Conservation (phyloP, 371 early-diverging fungal genomes). For the Entomophthora muscae region DNA sequence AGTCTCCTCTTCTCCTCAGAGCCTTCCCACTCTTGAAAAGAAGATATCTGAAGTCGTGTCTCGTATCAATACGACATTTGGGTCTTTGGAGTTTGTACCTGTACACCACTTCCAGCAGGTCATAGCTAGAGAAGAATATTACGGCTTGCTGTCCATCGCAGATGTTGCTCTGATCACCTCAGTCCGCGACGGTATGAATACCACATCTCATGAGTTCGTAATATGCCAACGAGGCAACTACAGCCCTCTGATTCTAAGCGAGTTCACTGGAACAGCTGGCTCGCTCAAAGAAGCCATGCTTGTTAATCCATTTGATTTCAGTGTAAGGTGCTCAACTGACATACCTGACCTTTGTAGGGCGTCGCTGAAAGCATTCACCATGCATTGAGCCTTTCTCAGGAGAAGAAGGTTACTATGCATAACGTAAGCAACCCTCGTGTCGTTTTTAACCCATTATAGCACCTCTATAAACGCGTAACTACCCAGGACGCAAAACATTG, state of each 20-base stretch:
- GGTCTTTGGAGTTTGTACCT: conserved; percentile 85
- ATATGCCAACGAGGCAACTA: conserved; percentile 80
- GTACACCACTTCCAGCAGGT: conserved; percentile 92
- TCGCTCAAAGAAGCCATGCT: conserved; percentile 74
- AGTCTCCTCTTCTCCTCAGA: conserved; percentile 30
- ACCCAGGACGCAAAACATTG: conserved; percentile 83
- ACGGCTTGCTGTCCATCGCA: conserved; percentile 82
- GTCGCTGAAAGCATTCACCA: conserved; percentile 83
- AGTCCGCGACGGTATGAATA: conserved; percentile 98
- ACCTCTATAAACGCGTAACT: conserved; percentile 71
- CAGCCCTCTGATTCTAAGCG: conserved; percentile 86
- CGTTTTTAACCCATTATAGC: conserved; percentile 19
- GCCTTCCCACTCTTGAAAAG: conserved; percentile 45
- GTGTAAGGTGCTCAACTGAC: no score
- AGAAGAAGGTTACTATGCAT: conserved; percentile 65
- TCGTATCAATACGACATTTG: conserved; percentile 85
- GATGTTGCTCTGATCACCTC: conserved; percentile 92
- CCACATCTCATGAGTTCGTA: conserved; percentile 94
- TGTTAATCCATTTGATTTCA: conserved; percentile 96
- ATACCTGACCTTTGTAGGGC: no score
- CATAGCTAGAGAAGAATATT: conserved; percentile 83
- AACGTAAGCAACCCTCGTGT: conserved; percentile 20
- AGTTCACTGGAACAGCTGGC: conserved; percentile 94
- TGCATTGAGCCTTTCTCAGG: conserved; percentile 63
- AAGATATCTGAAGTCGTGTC: conserved; percentile 78